Conservation (phyloP, 495 filamentous ascomycete genomes). For the Tuber indicum region DNA sequence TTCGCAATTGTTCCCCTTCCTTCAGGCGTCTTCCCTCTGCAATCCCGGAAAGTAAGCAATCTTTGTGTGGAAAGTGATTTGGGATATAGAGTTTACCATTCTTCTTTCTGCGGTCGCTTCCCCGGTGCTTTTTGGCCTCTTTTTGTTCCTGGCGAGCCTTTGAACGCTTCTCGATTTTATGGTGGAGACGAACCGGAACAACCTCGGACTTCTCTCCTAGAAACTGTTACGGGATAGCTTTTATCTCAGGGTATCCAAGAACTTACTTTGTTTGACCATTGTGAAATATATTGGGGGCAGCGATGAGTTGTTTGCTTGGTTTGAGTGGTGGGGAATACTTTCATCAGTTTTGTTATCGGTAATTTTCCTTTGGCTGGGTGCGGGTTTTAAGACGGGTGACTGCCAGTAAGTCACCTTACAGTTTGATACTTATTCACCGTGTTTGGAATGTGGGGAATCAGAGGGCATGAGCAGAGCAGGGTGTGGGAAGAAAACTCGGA, state of each 20-base stretch:
- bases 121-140: slow-evolving; percentile 85
- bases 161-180: slow-evolving; percentile 93
- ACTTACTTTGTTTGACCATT: slow-evolving; percentile 53
- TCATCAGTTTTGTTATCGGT: no score
- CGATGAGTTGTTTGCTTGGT: not conserved
- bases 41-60: slow-evolving; percentile 85
- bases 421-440: not conserved
- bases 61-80: slow-evolving; percentile 96
- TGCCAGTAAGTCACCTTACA: no score
- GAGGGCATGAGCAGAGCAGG: not conserved
- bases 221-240: not conserved
- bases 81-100: slow-evolving; percentile 70
- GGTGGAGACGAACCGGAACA: slow-evolving; percentile 73
- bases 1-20: slow-evolving; percentile 65
- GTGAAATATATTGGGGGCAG: slow-evolving; percentile 4
- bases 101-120: slow-evolving; percentile 94
- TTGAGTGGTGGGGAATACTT: slow-evolving; percentile 1
- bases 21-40: slow-evolving; percentile 77
- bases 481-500: not conserved
- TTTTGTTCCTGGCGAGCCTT: slow-evolving; percentile 88
- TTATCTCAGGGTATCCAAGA: slow-evolving; percentile 1
- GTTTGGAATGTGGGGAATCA: not conserved
- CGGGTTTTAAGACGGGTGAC: not conserved
- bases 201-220: slow-evolving; percentile 92
- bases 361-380: not conserved